Base-by-base conservation (phyloP, 1,284 basidiomycete species). In the Microbotryum silenes-acaulis region DNA sequence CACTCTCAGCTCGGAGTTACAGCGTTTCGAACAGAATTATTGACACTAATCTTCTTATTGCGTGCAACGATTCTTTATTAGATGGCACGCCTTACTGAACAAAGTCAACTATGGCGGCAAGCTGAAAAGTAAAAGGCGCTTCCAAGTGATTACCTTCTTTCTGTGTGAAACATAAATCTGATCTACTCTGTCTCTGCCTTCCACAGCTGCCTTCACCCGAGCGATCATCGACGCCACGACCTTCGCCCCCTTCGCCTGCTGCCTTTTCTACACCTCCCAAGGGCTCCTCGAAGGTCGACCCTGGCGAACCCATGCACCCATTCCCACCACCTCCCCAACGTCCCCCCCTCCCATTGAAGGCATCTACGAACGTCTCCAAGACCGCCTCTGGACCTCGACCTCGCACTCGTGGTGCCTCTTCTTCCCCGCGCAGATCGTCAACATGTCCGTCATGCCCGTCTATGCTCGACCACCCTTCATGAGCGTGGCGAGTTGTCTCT, bases 171-270 rank as follows among this genome's bases (percentile, higher is more conserved):
- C n/a, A 51, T 29, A n/a, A 48, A 37, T 18, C 33, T 59, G 21
- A 46, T 21, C 33, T 10, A 55, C 1, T 37, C 21, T n/a, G 16
- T 44, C 21, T 21, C 3, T 31, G 20, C 44, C 7, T 31, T 20
- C 48, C 4, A 37, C 62, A 73, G 72, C 72, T 20, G 63, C 65
- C n/a, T 50, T 64, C 25, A 60, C 68, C 6, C 60, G 72, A 4
- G 63, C 67, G 3, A 54, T 59, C 1, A 65, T 67, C 37, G 71
- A 73, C 63, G 65, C 69, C 49, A 25, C 59, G 21, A 45, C 68
- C 52, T 73, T 73, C 55, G 65, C 70, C 12, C 71, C 72, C 0
- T 71, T 72, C 54, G 63, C 70, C 12, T 72, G 70, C 10, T 64
- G 61, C 27, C 63, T 70, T 48, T 73, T 72, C 60, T 73, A 71